Base-by-base conservation (phyloP, 2,329 filamentous ascomycete genomes). In the Microdochium nivale region DNA sequence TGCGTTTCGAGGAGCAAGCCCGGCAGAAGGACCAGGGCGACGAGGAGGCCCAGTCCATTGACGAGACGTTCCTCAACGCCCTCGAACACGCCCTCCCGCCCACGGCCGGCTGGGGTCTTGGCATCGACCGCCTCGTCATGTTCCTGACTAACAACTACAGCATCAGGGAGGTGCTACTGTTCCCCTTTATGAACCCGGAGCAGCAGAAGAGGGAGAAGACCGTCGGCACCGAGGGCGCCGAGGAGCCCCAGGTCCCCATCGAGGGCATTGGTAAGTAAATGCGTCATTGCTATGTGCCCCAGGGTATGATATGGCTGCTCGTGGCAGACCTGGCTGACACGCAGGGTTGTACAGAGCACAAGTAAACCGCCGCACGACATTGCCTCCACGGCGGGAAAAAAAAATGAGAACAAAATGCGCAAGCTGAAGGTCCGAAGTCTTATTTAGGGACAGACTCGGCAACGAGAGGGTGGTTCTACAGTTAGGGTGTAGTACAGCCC, bases 21-120 rank as follows among this genome's bases (percentile, higher is more conserved):
- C 80, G 83, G 62, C 91, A 97, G 77, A 97, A 97, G 81, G 90
- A 84, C 7, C 89, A 95, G 73, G 94, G 95, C 65, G 95, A 99
- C 59, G 90, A 97, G 61, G 95, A 99, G 74, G 95, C 92, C 1
- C 94, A 97, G 74, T 76, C 94, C 60, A 84, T 97, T 51, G 95
- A 99, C 62, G 92, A 97, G 80, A 95, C 88, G 62, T 97, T 97
- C 79, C 88, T 90, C 64, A 87, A 86, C 55, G 84, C 87, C 51
- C 81, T 97, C 53, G 94, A 97, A 69, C 94, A 90, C 64, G 89
- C 88, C 59, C 74, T 99, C 53, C 92, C 94, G 5, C 94, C 94
- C 0, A 99, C 94, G 1, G 94, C 89, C 68, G 94, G 94, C 48
- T 99, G 88, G 87, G 94, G 91, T 59, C 89, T 97, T 81, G 94